Evolutionary conservation across 148 eudicot genomes (phyloP), one percentile per base, ranked within the genome.

Genomic region (Fagopyrum esculentum): DNA sequence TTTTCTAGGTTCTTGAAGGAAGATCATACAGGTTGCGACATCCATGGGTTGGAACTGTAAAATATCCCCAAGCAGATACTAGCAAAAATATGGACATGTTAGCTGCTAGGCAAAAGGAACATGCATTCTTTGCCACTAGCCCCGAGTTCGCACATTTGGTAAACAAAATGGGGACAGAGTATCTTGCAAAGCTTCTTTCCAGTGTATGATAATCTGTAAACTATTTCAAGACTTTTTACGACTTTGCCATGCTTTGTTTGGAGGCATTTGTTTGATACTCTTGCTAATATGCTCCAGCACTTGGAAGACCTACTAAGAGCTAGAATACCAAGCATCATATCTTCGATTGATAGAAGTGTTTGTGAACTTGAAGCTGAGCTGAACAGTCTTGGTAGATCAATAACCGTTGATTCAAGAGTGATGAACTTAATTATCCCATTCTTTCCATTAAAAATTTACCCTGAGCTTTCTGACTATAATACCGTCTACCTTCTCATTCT

Each of bases 81-180:
- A 35, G 40, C 40, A 35, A 35, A 35, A 35, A 35, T 35, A 35
- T 59, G 55, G 79, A 80, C 56, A 80, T 80, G 83, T 76, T 80
- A 19, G 76, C 80, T 73, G 83, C 80, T 15, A 54, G 83, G 59
- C 68, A 73, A 17, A 80, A 56, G 48, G 83, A 80, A 43, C 70
- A 77, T 3, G 83, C 76, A 52, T 80, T 73, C 45, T 80, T 80
- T 80, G 48, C 79, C 43, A 68, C 19, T 10, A 73, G 60, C 10
- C 76, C 79, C 1, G 79, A 80, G 17, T 77, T 76, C 66, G 22
- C 45, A 35, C 83, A 80, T 66, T 57, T 80, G 26, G 71, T 60
- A 43, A 19, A 12, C 57, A 80, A 68, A 48, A 77, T 80, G 83
- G 83, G 83, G 49, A 73, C 83, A 45, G 83, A 76, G 71, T 69